Conservation (phyloP, 2,329 filamentous ascomycete species). For the Bipolaris oryzae region DNA sequence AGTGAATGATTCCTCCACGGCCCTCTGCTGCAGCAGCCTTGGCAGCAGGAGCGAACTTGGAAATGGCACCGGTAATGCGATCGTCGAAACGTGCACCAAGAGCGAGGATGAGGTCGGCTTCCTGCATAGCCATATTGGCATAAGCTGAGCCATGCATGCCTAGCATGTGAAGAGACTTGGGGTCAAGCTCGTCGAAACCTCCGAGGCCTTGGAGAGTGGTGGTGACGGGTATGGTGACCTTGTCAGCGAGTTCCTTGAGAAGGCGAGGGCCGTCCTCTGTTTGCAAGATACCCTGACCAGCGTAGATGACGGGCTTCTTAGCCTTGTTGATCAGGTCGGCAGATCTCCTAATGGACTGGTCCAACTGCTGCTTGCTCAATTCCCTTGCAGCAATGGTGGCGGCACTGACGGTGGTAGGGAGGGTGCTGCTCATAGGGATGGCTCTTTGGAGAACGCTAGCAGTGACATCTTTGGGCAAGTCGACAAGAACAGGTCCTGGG, state of each 20-base stretch:
- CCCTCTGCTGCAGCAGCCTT: slow-evolving; percentile 82
- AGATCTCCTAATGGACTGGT: slow-evolving; percentile 75
- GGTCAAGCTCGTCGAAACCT: slow-evolving; percentile 88
- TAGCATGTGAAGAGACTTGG: slow-evolving; percentile 96
- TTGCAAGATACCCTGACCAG: slow-evolving; percentile 86
- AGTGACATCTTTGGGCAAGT: slow-evolving; percentile 95
- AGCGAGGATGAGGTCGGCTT: slow-evolving; percentile 93
- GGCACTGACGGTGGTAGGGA: slow-evolving; percentile 83
- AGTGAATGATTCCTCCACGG: slow-evolving; percentile 93
- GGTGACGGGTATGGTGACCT: slow-evolving; percentile 89
- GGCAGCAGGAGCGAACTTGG: slow-evolving; percentile 88
- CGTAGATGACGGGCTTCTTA: slow-evolving; percentile 95
- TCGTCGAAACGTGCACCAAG: slow-evolving; percentile 95
- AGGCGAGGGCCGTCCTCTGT: slow-evolving; percentile 78
- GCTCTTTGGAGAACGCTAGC: slow-evolving; percentile 80
- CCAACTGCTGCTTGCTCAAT: slow-evolving; percentile 72
- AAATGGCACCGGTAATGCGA: slow-evolving; percentile 81
- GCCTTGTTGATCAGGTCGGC: slow-evolving; percentile 83
- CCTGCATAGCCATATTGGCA: slow-evolving; percentile 97
- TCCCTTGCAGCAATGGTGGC: slow-evolving; percentile 82
- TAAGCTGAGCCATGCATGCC: slow-evolving; percentile 98
- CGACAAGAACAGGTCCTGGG: slow-evolving; percentile 92
- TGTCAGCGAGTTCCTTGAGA: slow-evolving; percentile 86
- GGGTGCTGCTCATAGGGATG: slow-evolving; percentile 75
- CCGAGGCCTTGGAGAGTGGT: slow-evolving; percentile 95